Base-by-base conservation (phyloP, 2,329 filamentous ascomycete species). In the Fusarium domesticum region DNA sequence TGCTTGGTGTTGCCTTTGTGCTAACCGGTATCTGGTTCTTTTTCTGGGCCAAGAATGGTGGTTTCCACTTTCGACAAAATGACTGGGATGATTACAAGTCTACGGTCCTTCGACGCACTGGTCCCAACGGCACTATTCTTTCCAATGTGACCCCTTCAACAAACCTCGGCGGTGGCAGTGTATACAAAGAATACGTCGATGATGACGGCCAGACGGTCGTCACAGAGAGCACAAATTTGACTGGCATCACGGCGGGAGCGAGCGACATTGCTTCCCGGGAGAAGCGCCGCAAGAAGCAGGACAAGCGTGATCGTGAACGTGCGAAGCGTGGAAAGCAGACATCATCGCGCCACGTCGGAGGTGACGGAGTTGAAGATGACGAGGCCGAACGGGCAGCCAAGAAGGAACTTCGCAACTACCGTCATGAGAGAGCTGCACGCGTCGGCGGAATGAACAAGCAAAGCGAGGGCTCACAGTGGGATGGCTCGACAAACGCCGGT, bases 11-110 rank as follows among this genome's bases (percentile, higher is more conserved):
- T 1, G 81, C 72, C 23, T 86, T 97, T 63, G 86, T 93, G 18
- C 47, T 87, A 4, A 79, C 75, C 0, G 80, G 77, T 18, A 89
- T 97, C 62, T 98, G 93, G 91, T 96, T 98, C 78, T 97, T 98
- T 78, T 95, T 95, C 77, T 95, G 89, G 87, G 92, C 92, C 45
- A 92, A 87, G 70, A 96, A 97, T 59, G 93, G 93, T 50, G 93
- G 93, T 12, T 96, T 97, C 72, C 74, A 87, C 52, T 97, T 90
- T 76, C 78, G 79, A 36, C 73, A 95, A 51, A 76, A 81, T 28
- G 93, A 98, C 69, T 98, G 93, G 92, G 92, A 97, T 6, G 93
- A 98, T 62, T 98, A 98, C 80, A 97, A 97, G 67, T 85, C 87
- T 2, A 96, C 92, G 0, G 93, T 98, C 2, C 70, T 98, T 35